Conservation (phyloP, 805 yeast genomes). For the Starmera amethionina region DNA sequence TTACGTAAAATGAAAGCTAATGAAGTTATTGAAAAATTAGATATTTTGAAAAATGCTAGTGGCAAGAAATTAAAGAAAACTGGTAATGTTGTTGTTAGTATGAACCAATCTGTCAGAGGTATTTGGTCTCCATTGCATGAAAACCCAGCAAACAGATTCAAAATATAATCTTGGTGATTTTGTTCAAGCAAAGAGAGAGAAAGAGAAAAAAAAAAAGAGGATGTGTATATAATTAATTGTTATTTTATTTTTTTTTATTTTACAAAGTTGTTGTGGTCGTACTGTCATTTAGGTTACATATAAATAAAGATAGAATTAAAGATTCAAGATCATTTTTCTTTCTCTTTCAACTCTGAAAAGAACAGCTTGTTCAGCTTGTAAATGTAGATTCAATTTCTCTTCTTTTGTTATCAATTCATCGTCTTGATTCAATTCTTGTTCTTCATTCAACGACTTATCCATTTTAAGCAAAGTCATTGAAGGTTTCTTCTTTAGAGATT, state of each 20-base stretch:
- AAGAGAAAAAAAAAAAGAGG: too few species aligned
- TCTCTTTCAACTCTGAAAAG: slow-evolving; percentile 18
- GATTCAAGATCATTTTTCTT: slow-evolving; percentile 2
- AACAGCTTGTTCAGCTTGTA: slow-evolving; percentile 18
- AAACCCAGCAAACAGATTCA: slow-evolving; percentile 38
- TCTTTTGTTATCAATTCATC: slow-evolving; percentile 9
- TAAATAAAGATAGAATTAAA: too few species aligned
- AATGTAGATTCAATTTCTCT: slow-evolving; percentile 7
- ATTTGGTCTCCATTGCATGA: slow-evolving; percentile 95
- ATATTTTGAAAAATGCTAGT: slow-evolving; percentile 53
- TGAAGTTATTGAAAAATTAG: slow-evolving; percentile 55
- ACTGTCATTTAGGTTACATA: too few species aligned
- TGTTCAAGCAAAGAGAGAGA: too few species aligned
- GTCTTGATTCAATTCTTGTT: slow-evolving; percentile 3
- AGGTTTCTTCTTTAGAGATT: slow-evolving; percentile 16
- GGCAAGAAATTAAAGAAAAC: slow-evolving; percentile 52
- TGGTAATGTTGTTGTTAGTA: slow-evolving; percentile 72
- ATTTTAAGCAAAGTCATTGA: slow-evolving; percentile 16
- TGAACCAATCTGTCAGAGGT: slow-evolving; percentile 84
- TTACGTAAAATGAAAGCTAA: slow-evolving; percentile 60
- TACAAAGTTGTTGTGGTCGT: too few species aligned
- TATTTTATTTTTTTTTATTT: too few species aligned
- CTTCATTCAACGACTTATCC: slow-evolving; percentile 11
- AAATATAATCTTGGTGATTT: slow-evolving; percentile 19
- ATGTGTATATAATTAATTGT: too few species aligned